Evolutionary conservation across 441 rosid genomes (phyloP).

Genomic region (Arabidopsis hybrid): DNA sequence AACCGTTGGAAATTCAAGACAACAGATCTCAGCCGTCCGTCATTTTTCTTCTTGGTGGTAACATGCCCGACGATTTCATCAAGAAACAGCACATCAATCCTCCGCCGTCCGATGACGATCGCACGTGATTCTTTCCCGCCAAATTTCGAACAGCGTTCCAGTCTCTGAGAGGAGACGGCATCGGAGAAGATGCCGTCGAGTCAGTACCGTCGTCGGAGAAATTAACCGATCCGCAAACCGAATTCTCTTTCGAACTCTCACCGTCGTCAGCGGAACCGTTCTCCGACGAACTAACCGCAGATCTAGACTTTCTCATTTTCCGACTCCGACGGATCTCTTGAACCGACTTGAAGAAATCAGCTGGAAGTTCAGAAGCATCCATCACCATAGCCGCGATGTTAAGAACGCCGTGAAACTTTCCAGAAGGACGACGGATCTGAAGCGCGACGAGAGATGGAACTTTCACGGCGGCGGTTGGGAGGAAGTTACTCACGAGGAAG

Average conservation of each 20-base stretch:
- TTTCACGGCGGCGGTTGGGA: slow-evolving; percentile 46
- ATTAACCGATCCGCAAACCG: slow-evolving; percentile 48
- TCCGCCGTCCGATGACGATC: slow-evolving; percentile 63
- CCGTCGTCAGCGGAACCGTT: slow-evolving; percentile 39
- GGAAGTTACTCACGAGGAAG: slow-evolving; percentile 70
- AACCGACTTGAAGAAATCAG: slow-evolving; percentile 41
- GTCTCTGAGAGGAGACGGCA: slow-evolving; percentile 69
- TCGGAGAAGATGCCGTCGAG: slow-evolving; percentile 63
- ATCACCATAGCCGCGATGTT: slow-evolving; percentile 64
- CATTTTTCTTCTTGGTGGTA: slow-evolving; percentile 16
- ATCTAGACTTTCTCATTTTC: slow-evolving; percentile 43
- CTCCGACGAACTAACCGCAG: slow-evolving; percentile 34
- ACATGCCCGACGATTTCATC: slow-evolving; percentile 42
- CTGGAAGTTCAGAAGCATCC: slow-evolving; percentile 56
- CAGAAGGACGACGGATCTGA: slow-evolving; percentile 87
- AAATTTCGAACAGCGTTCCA: slow-evolving; percentile 59
- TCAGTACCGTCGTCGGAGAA: slow-evolving; percentile 71
- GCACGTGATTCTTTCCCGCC: slow-evolving; percentile 55
- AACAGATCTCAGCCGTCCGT: slow-evolving; percentile 46
- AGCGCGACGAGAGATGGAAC: slow-evolving; percentile 77
- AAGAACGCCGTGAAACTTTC: slow-evolving; percentile 77
- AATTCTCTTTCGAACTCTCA: slow-evolving; percentile 49
- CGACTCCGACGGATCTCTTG: slow-evolving; percentile 54
- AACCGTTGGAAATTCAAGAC: slow-evolving; percentile 17
- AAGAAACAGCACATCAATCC: slow-evolving; percentile 63